Conservation (phyloP, 345 rosid genomes). For the Rubroshorea leprosula region DNA sequence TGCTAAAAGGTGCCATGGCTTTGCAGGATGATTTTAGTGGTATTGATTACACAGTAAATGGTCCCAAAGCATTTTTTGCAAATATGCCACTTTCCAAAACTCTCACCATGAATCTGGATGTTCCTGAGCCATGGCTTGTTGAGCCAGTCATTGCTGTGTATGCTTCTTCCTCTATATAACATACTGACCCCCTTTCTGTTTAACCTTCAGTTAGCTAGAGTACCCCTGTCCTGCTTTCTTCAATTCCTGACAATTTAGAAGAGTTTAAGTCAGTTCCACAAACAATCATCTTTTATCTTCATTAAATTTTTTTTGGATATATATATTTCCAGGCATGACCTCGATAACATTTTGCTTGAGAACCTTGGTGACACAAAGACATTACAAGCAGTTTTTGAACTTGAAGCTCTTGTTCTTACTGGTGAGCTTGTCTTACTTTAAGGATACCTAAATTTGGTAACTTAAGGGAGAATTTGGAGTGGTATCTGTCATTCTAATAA, state of each 20-base stretch:
- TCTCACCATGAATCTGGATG: constrained; percentile 99
- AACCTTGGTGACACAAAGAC: constrained; percentile 96
- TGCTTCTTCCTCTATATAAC: constrained; percentile 25
- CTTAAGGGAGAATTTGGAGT: constrained; percentile 2
- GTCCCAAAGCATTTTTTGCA: constrained; percentile 92
- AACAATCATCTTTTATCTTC: constrained; percentile 20
- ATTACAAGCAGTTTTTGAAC: constrained; percentile 93
- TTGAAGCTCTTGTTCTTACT: constrained; percentile 95
- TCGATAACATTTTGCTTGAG: constrained; percentile 97
- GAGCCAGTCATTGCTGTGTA: constrained; percentile 98
- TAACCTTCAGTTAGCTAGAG: too few relatives aligned
- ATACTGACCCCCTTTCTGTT: too few relatives aligned
- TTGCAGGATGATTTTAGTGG: constrained; percentile 94
- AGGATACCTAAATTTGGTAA: background rate
- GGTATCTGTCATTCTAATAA: constrained; percentile 1
- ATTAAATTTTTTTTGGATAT: constrained; percentile 11
- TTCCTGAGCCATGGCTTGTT: constrained; percentile 99
- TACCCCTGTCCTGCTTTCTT: background rate
- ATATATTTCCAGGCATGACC: constrained; percentile 64
- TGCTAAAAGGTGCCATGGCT: constrained; percentile 22
- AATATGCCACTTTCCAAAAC: constrained; percentile 98
- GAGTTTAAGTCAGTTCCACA: background rate
- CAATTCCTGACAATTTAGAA: constrained; percentile 1
- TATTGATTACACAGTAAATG: constrained; percentile 57
- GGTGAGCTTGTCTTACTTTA: constrained; percentile 43